Evolutionary conservation across 2,329 filamentous ascomycete species (phyloP).

Genomic region (Pochonia chlamydosporia): DNA sequence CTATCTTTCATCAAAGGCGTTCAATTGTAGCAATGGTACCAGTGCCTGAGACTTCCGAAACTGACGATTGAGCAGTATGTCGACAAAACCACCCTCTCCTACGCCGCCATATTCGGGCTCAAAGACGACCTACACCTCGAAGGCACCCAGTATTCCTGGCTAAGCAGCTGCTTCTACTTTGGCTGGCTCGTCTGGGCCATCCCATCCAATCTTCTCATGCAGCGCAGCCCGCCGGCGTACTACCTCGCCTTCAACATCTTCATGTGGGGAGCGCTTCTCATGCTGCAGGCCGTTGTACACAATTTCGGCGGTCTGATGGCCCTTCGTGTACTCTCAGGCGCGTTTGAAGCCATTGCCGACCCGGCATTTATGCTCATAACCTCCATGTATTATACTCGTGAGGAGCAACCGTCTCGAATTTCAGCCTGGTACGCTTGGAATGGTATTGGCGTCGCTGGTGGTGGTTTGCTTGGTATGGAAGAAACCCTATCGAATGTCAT

Average conservation of each 20-base stretch:
- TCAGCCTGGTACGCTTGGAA: conserved; percentile 56
- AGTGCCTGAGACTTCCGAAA: too few species aligned
- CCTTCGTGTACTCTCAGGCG: conserved; percentile 55
- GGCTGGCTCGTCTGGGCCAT: conserved; percentile 32
- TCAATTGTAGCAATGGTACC: too few species aligned
- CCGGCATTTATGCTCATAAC: conserved; percentile 57
- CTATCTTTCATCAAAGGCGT: too few species aligned
- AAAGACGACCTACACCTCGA: conserved; percentile 49
- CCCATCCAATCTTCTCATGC: conserved; percentile 25
- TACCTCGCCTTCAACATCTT: conserved; percentile 44
- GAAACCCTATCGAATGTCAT: neutral
- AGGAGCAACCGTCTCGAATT: conserved; percentile 56
- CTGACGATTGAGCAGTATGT: conserved; percentile 20
- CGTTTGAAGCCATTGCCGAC: conserved; percentile 51
- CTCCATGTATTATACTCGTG: conserved; percentile 58
- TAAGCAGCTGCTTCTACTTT: conserved; percentile 30
- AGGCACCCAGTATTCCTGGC: conserved; percentile 50
- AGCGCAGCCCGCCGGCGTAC: conserved; percentile 26
- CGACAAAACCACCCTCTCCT: conserved; percentile 50
- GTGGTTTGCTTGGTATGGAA: conserved; percentile 35
- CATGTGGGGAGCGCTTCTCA: conserved; percentile 44
- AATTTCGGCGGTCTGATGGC: conserved; percentile 51
- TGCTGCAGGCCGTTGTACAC: conserved; percentile 46
- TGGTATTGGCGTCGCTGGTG: conserved; percentile 52
- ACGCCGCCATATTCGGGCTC: conserved; percentile 61